Percentiles rank a stretch among this genome's conserved stretches.
These are phyloP conservation scores for Ogataea hybrid DNA, from an alignment of 1,139 yeast species.

Conservation along the genomic window DNA sequence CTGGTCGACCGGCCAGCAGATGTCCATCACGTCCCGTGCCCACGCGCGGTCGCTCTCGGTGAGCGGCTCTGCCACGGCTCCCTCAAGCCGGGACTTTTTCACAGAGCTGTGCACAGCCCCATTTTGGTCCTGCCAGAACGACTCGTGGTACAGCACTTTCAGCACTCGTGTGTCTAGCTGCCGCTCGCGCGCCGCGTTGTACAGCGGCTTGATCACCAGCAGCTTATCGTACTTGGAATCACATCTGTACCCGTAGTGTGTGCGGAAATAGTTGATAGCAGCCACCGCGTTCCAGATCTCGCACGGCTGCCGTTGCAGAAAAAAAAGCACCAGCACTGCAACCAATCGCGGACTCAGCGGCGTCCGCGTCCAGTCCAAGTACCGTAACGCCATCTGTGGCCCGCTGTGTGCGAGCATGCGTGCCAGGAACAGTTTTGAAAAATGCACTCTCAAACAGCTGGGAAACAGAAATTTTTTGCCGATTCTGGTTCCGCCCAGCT, in stretches of 20 bases:
- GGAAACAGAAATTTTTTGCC: neutral
- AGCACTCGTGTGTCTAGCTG: neutral
- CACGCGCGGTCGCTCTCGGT: neutral
- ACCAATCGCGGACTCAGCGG: neutral
- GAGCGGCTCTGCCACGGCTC: neutral
- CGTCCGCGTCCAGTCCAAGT: conserved; percentile 1
- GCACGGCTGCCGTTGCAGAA: conserved; percentile 2
- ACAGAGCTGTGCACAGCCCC: neutral
- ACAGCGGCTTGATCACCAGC: conserved; percentile 3
- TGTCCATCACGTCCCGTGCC: neutral
- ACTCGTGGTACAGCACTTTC: neutral
- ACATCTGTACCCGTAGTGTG: neutral
- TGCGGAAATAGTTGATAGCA: conserved; percentile 11
- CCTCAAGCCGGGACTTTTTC: neutral
- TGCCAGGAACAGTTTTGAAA: neutral
- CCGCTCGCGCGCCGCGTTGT: neutral
- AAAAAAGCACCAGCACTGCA: conserved; percentile 2
- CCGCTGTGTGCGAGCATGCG: neutral
- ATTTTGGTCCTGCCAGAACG: neutral
- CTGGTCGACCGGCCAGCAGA: conserved; percentile 1
- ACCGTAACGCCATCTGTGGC: conserved; percentile 5
- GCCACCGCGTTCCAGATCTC: conserved; percentile 17
- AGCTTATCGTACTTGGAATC: conserved; percentile 1
- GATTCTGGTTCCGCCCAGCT: neutral
- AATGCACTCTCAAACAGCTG: neutral